Conservation (phyloP, 345 rosid genomes). For the Trapa incisa region DNA sequence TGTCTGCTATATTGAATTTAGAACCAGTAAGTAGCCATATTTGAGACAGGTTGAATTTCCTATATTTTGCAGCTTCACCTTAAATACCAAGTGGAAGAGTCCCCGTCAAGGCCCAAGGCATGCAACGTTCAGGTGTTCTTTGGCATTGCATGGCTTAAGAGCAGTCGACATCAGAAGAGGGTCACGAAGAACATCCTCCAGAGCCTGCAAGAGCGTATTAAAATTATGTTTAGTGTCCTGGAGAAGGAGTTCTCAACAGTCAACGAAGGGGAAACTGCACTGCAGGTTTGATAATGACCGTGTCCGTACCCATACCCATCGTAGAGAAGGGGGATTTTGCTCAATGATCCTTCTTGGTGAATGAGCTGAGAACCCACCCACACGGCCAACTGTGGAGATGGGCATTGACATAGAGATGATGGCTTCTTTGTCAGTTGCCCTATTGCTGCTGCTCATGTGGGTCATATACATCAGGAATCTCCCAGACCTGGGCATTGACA, state of each 20-base stretch:
- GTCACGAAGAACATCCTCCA: constrained; percentile 56
- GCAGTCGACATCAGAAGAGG: constrained; percentile 67
- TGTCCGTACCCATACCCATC: neutral
- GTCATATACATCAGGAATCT: neutral
- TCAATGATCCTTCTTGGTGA: neutral
- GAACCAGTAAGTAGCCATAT: neutral
- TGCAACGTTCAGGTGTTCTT: constrained; percentile 45
- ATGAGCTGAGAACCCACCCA: neutral
- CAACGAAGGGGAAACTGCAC: constrained; percentile 7
- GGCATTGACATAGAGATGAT: neutral
- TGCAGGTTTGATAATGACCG: neutral
- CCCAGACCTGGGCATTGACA: neutral
- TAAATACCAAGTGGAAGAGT: constrained; percentile 68
- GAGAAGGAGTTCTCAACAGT: constrained; percentile 60
- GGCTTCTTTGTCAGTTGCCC: neutral
- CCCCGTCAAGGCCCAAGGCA: constrained; percentile 38
- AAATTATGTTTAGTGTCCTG: constrained; percentile 41
- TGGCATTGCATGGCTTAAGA: constrained; percentile 91
- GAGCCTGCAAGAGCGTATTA: constrained; percentile 59
- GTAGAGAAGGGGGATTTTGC: neutral
- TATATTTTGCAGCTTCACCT: constrained; percentile 58
- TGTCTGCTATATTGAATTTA: neutral
- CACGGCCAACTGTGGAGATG: neutral
- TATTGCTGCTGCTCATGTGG: neutral
- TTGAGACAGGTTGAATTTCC: constrained; percentile 1